Conservation (phyloP, 257 asterid genomes). For the Gentiana dahurica region DNA sequence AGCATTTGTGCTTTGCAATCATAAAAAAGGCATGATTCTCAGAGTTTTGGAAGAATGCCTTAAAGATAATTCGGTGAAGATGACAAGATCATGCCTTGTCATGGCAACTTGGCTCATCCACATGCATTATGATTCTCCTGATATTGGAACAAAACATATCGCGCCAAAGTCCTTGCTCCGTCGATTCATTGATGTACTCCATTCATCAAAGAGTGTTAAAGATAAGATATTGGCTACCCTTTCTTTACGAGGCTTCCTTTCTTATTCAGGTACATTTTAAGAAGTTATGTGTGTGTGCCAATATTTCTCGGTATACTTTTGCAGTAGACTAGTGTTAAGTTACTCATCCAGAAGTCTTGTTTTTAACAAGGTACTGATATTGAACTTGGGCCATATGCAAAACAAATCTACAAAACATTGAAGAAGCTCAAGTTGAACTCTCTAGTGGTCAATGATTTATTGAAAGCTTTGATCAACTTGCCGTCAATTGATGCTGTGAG, state of each 20-base stretch:
- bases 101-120: conserved; percentile 69
- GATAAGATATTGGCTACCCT: conserved; percentile 71
- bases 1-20: conserved; percentile 62
- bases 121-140: conserved; percentile 56
- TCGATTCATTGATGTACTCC: conserved; percentile 56
- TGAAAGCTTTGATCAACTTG: conserved; percentile 62
- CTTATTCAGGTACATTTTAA: conserved; percentile 39
- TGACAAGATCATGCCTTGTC: conserved; percentile 58
- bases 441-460: conserved; percentile 37
- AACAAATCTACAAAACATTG: conserved; percentile 45
- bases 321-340: too few species aligned
- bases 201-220: conserved; percentile 63
- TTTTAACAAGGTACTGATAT: conserved; percentile 34
- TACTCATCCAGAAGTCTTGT: background rate
- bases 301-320: background rate
- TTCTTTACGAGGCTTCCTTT: conserved; percentile 52
- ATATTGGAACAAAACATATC: conserved; percentile 47
- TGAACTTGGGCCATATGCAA: conserved; percentile 47
- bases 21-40: conserved; percentile 59
- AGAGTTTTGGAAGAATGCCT: conserved; percentile 64
- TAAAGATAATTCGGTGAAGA: conserved; percentile 49
- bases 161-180: conserved; percentile 64
- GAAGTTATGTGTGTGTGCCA: background rate
- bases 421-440: conserved; percentile 57
- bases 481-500: conserved; percentile 63